Conservation (phyloP, 768 basidiomycete species). For the Trametes villosa region DNA sequence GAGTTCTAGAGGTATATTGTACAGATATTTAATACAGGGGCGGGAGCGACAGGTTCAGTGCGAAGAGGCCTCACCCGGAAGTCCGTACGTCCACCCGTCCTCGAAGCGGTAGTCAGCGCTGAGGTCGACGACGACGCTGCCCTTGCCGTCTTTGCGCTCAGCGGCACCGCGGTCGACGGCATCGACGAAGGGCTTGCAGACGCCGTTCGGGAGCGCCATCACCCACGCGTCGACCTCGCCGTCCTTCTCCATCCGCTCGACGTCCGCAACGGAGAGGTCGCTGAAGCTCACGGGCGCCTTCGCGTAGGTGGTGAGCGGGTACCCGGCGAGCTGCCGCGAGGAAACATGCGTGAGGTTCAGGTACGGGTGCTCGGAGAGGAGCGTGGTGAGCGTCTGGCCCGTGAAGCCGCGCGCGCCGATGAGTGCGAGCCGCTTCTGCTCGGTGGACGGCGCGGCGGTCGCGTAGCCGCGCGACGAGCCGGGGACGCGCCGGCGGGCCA, state of each 20-base stretch:
- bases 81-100: conserved; percentile 93
- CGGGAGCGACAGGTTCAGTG: conserved; percentile 37
- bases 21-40: conserved; percentile 37
- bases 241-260: conserved; percentile 86
- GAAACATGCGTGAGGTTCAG: conserved; percentile 94
- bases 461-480: conserved; percentile 78
- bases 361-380: conserved; percentile 88
- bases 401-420: conserved; percentile 98
- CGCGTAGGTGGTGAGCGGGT: conserved; percentile 77
- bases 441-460: conserved; percentile 62
- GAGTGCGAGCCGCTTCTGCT: conserved; percentile 87
- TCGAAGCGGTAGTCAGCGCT: conserved; percentile 97
- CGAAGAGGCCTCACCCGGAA: conserved; percentile 87
- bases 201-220: conserved; percentile 98
- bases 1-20: conserved; percentile 62
- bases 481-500: conserved; percentile 49
- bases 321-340: conserved; percentile 90
- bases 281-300: conserved; percentile 76
- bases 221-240: conserved; percentile 97
- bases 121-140: conserved; percentile 88
- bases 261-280: conserved; percentile 77
- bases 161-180: conserved; percentile 81
- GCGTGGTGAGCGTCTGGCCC: conserved; percentile 85
- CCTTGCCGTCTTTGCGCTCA: conserved; percentile 50
- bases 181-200: conserved; percentile 95